Evolutionary conservation across 2,329 filamentous ascomycete genomes (phyloP).

Genomic region (Dendryphion nanum): DNA sequence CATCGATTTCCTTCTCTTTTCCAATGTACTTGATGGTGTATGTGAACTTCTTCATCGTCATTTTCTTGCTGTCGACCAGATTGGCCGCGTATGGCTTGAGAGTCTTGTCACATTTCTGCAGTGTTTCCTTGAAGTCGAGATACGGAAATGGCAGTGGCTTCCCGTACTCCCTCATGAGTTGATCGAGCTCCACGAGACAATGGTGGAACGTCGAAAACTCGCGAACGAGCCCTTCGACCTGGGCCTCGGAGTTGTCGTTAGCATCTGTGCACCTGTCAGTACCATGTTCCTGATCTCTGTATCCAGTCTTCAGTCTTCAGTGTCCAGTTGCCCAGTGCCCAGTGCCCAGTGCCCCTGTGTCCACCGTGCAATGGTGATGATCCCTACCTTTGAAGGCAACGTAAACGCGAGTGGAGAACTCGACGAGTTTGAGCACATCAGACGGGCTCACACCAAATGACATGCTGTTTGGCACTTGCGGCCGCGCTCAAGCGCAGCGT

Average conservation of each 20-base stretch:
- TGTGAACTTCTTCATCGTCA: constrained; percentile 27
- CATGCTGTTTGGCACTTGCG: constrained; percentile 19
- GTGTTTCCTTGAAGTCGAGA: constrained; percentile 28
- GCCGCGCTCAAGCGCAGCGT: constrained; percentile 28
- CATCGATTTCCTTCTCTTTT: constrained; percentile 33
- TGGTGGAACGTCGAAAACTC: constrained; percentile 30
- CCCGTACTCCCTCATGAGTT: constrained; percentile 33
- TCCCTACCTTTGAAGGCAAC: constrained; percentile 31
- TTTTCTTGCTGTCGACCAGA: constrained; percentile 28
- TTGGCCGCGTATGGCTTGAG: constrained; percentile 28
- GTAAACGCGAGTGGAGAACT: constrained; percentile 31
- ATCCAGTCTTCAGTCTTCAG: no score
- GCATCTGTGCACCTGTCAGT: constrained; percentile 24
- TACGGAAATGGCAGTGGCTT: constrained; percentile 30
- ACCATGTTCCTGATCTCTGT: no score
- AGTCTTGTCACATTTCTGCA: constrained; percentile 27
- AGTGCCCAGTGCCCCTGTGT: no score
- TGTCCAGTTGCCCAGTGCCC: no score
- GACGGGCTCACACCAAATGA: constrained; percentile 31
- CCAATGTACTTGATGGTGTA: constrained; percentile 34
- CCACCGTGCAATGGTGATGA: background rate
- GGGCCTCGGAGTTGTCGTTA: constrained; percentile 32
- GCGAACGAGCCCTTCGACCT: constrained; percentile 29
- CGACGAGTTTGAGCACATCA: constrained; percentile 31
- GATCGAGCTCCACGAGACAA: constrained; percentile 25